phyloP scores from a whole-genome alignment of 805 yeast genomes.

The Grigorovia humatica region DNA sequence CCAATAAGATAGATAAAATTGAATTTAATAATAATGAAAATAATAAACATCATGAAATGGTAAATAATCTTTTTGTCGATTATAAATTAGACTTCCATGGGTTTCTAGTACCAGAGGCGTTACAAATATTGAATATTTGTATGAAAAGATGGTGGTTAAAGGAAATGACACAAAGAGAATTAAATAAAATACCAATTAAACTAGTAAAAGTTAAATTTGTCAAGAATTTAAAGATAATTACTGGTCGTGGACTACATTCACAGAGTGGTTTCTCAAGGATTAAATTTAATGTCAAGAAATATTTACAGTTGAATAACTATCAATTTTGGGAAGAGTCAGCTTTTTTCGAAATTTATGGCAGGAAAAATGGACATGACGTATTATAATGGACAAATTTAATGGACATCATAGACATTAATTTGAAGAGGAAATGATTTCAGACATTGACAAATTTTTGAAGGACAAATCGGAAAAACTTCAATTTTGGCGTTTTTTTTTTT shows the following conservation, averaged over 20 bases:
- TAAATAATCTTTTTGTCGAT: constrained; percentile 8
- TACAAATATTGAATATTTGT: constrained; percentile 27
- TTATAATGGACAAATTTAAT: neutral
- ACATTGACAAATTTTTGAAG: neutral
- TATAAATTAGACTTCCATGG: constrained; percentile 48
- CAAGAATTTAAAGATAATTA: constrained; percentile 38
- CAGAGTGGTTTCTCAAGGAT: constrained; percentile 44
- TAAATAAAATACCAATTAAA: constrained; percentile 29
- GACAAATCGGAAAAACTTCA: neutral
- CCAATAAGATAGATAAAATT: neutral
- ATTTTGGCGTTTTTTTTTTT: neutral
- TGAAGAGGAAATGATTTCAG: too few species aligned
- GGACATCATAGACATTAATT: too few species aligned
- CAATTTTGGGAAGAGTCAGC: constrained; percentile 40
- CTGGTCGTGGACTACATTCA: constrained; percentile 69
- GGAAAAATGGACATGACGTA: constrained; percentile 3
- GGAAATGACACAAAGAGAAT: constrained; percentile 38
- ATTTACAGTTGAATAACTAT: constrained; percentile 32
- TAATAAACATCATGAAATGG: neutral
- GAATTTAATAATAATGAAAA: neutral
- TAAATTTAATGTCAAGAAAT: constrained; percentile 32
- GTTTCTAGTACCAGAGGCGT: constrained; percentile 39
- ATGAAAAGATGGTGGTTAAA: constrained; percentile 53
- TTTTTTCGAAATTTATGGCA: constrained; percentile 36
- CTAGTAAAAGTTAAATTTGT: constrained; percentile 33